Evolutionary conservation across 2,329 filamentous ascomycete species (phyloP).

Genomic region (Dichotomopilus funicola): DNA sequence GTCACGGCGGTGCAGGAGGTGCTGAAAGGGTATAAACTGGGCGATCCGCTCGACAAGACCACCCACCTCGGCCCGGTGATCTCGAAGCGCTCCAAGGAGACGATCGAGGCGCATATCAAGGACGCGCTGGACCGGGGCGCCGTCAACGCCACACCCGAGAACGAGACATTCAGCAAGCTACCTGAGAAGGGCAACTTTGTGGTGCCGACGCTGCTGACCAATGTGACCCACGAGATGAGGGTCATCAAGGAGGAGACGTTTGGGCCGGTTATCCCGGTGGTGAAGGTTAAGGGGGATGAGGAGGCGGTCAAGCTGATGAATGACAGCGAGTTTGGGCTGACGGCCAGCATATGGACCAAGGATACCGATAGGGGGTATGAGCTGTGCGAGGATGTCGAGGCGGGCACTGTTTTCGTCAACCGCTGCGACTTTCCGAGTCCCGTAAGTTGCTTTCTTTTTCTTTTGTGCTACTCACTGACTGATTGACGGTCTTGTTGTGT

Average conservation of each 20-base stretch:
- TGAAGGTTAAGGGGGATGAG: constrained; percentile 73
- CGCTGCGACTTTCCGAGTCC: constrained; percentile 87
- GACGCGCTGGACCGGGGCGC: constrained; percentile 81
- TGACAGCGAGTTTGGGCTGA: constrained; percentile 87
- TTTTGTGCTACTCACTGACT: constrained; percentile 11
- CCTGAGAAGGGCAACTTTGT: constrained; percentile 83
- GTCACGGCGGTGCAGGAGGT: constrained; percentile 73
- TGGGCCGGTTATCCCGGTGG: constrained; percentile 83
- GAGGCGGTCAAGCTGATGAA: constrained; percentile 88
- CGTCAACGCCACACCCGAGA: constrained; percentile 75
- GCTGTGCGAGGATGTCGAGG: constrained; percentile 75
- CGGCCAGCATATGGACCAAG: constrained; percentile 96
- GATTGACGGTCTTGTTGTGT: constrained; percentile 5
- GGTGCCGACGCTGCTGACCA: constrained; percentile 72
- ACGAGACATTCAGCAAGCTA: constrained; percentile 65
- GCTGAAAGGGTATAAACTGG: constrained; percentile 73
- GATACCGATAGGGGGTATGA: constrained; percentile 69
- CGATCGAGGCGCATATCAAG: constrained; percentile 71
- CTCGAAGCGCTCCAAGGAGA: constrained; percentile 68
- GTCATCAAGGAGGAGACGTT: constrained; percentile 96
- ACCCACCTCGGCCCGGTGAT: constrained; percentile 87
- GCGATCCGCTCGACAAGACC: constrained; percentile 72
- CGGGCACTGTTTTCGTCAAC: constrained; percentile 94
- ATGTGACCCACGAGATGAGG: constrained; percentile 73
- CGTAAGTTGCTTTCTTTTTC: constrained; percentile 47